Evolutionary conservation across 148 eudicot species (phyloP).

Genomic region (Cornus kousa): DNA sequence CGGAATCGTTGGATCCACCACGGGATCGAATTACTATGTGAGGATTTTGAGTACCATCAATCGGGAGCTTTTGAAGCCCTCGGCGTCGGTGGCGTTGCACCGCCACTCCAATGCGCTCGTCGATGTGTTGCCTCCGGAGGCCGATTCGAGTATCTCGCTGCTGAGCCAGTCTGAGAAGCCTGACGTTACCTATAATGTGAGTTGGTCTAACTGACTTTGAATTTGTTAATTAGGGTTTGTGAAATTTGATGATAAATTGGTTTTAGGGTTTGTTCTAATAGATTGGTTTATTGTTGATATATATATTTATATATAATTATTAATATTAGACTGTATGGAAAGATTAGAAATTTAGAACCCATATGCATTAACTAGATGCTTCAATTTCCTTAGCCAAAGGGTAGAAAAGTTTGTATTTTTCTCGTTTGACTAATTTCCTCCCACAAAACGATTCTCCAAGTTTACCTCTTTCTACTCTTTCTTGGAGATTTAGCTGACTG

Average conservation of each 20-base stretch:
- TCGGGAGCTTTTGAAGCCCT: slow-evolving; percentile 70
- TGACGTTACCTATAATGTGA: slow-evolving; percentile 78
- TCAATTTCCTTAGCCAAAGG: background rate
- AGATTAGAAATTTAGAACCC: no score
- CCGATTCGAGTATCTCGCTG: slow-evolving; percentile 86
- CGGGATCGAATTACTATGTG: slow-evolving; percentile 84
- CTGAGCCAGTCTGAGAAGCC: slow-evolving; percentile 93
- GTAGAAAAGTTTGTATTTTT: background rate
- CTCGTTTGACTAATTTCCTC: background rate
- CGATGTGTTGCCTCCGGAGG: slow-evolving; percentile 89
- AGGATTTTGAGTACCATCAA: slow-evolving; percentile 82
- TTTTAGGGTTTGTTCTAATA: background rate
- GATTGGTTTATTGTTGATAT: no score
- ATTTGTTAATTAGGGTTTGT: slow-evolving; percentile 7
- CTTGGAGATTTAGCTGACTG: background rate
- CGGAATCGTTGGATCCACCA: slow-evolving; percentile 85
- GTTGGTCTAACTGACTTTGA: slow-evolving; percentile 12
- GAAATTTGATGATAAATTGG: background rate
- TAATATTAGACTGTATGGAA: no score
- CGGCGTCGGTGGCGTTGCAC: slow-evolving; percentile 80
- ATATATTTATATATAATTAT: no score
- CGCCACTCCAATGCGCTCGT: slow-evolving; percentile 86
- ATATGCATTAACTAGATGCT: no score
- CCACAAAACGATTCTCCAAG: background rate
- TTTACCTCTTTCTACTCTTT: no score